Conservation (phyloP, 768 basidiomycete genomes). For the Termitomyces sp. region DNA sequence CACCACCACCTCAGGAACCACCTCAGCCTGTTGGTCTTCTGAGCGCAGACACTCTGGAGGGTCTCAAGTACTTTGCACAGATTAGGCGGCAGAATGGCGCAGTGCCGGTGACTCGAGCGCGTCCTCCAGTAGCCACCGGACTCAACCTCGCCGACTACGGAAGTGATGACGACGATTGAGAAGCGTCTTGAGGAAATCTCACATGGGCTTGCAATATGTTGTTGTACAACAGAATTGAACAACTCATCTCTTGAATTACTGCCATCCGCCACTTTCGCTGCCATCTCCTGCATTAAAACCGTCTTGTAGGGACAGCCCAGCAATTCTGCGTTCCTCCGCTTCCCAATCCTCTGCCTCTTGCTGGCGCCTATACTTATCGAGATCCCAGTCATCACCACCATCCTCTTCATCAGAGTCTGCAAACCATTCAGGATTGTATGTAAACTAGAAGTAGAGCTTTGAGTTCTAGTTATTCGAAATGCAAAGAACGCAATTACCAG, state of each 20-base stretch:
- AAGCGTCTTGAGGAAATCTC: not conserved
- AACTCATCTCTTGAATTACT: conserved; percentile 8
- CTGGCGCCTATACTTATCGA: conserved; percentile 58
- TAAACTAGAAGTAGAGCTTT: conserved; percentile 55
- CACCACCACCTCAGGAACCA: conserved; percentile 27
- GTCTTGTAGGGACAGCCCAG: conserved; percentile 38
- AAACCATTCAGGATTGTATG: conserved; percentile 96
- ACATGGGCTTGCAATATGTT: conserved; percentile 9
- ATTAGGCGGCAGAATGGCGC: conserved; percentile 69
- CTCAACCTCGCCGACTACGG: conserved; percentile 76
- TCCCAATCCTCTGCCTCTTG: conserved; percentile 60
- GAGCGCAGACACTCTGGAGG: conserved; percentile 82
- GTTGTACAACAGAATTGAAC: conserved; percentile 16
- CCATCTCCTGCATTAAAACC: conserved; percentile 28
- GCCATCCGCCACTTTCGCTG: conserved; percentile 30
- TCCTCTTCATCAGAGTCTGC: conserved; percentile 63
- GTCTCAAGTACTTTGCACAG: conserved; percentile 88
- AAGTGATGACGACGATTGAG: conserved; percentile 59
- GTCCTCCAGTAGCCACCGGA: conserved; percentile 39
- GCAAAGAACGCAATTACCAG: conserved; percentile 52
- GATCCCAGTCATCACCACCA: conserved; percentile 57
- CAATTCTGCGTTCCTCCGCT: conserved; percentile 53
- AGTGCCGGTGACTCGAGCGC: conserved; percentile 25
- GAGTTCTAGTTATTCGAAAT: conserved; percentile 4
- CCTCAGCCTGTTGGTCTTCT: conserved; percentile 59